These are phyloP conservation scores for Talaromyces sp. DNA, from an alignment of 2,329 filamentous ascomycete genomes.

Conservation along the genomic window DNA sequence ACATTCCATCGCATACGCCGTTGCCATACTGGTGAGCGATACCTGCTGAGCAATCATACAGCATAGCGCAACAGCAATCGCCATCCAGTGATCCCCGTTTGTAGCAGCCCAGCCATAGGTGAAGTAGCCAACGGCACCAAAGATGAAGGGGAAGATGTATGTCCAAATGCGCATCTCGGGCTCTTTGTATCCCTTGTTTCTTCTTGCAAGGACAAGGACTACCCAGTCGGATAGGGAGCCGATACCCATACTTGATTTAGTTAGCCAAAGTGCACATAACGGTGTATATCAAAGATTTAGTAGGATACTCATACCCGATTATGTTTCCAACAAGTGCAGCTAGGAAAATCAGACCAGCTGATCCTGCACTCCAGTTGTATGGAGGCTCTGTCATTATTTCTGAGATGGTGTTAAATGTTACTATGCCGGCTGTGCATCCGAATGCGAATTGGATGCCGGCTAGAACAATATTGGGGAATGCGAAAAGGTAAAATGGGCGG, in stretches of 20 bases:
- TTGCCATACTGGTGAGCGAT: conserved; percentile 42
- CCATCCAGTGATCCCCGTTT: conserved; percentile 37
- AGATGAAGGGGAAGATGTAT: conserved; percentile 34
- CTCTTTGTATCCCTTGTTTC: conserved; percentile 40
- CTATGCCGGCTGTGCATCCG: conserved; percentile 44
- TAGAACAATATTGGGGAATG: conserved; percentile 44
- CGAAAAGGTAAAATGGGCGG: conserved; percentile 44
- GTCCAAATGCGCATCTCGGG: conserved; percentile 45
- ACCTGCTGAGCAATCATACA: conserved; percentile 48
- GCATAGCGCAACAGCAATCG: conserved; percentile 40
- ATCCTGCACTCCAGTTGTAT: conserved; percentile 39
- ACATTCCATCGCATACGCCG: conserved; percentile 48
- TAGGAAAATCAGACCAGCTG: conserved; percentile 36
- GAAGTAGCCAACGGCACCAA: conserved; percentile 40
- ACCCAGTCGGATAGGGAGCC: conserved; percentile 36
- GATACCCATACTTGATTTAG: conserved; percentile 37
- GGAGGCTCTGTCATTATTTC: conserved; percentile 41
- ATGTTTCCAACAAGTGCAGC: conserved; percentile 38
- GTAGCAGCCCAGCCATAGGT: conserved; percentile 45
- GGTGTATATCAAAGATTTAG: no score
- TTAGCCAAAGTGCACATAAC: background rate
- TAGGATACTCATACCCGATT: conserved; percentile 34
- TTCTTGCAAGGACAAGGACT: conserved; percentile 36
- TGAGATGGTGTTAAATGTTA: conserved; percentile 44
- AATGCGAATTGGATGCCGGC: conserved; percentile 46